Conservation (phyloP, 106 monocot species). For the Ottelia alismoides region DNA sequence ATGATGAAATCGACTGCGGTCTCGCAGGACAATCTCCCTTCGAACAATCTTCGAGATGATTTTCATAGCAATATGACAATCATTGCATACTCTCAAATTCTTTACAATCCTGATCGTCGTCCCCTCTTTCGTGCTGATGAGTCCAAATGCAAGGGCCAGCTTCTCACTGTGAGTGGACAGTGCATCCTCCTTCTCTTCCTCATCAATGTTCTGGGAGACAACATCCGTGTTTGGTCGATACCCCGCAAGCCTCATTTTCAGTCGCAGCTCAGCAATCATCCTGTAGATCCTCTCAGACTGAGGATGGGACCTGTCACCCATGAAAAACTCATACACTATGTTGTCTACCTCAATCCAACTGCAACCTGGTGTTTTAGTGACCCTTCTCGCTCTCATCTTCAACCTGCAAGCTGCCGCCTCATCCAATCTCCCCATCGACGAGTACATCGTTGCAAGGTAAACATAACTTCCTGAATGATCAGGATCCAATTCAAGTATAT, state of each 20-base stretch:
- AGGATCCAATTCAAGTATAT: constrained; percentile 28
- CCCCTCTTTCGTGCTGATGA: constrained; percentile 24
- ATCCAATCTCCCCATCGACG: constrained; percentile 19
- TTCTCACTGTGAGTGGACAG: constrained; percentile 35
- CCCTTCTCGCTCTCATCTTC: constrained; percentile 15
- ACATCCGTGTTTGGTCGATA: constrained; percentile 23
- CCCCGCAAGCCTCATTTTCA: constrained; percentile 22
- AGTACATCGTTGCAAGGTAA: constrained; percentile 24
- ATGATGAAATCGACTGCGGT: constrained; percentile 30
- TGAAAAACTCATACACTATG: constrained; percentile 31
- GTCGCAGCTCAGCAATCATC: constrained; percentile 7
- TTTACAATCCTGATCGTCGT: constrained; percentile 25
- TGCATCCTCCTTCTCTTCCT: constrained; percentile 31
- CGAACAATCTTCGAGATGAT: constrained; percentile 15
- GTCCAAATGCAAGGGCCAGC: constrained; percentile 29
- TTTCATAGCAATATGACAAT: constrained; percentile 30
- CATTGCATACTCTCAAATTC: constrained; percentile 23
- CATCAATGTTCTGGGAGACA: constrained; percentile 24
- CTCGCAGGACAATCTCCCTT: constrained; percentile 25
- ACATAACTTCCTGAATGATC: constrained; percentile 28
- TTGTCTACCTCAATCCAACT: constrained; percentile 42
- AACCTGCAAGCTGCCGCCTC: constrained; percentile 18
- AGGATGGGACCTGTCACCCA: constrained; percentile 26
- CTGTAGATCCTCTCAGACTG: constrained; percentile 17
- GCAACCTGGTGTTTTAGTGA: constrained; percentile 24